Base-by-base conservation (phyloP, 805 yeast genomes). In the Kazachstania psychrophila region DNA sequence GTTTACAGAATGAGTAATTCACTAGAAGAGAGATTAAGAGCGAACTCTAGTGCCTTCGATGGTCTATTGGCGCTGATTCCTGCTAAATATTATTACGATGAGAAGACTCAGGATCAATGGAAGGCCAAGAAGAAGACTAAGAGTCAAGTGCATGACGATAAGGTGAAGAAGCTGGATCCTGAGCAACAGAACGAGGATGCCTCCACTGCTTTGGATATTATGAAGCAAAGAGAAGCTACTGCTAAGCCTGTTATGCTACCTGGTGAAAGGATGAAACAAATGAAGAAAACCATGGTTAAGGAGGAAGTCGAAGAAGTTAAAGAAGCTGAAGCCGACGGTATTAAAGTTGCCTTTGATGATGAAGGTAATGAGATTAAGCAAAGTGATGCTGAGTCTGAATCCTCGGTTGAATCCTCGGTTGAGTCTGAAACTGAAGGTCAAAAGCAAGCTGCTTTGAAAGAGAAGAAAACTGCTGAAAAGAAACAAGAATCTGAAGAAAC, bases 1-100 rank as follows among this genome's bases (percentile, higher is more conserved):
- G 22, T 24, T 23, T 13, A 18, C 17, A 18, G 18, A n/a, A 62
- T 75, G 81, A 68, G 75, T 47, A 75, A 75, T 48, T 66, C 79
- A 23, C 62, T 78, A 45, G 81, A 78, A 59, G 92, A 83, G 54
- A 76, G 94, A 46, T 70, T 83, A 48, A 77, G 81, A 60, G 75
- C 75, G 23, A 87, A 81, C 54, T 77, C 92, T 11, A 66, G 75
- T 35, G 86, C 96, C 4, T 89, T 89, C 58, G 85, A 84, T 55
- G 95, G 96, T 17, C 66, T 89, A 36, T 66, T 89, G 41, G 85
- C 96, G 15, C 66, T 89, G 58, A 88, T 89, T 40, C 96, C 97
- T 3, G 95, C 96, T 3, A 86, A 87, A 54, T 87, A 81, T 54
- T 89, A 89, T 58, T 87, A 84, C 56, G 96, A 88, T 58, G 95